Percentiles rank a stretch among this genome's conserved stretches.
Evolutionary conservation across 2,329 filamentous ascomycete genomes (phyloP).

Genomic region (Metarhizium anisopliae): DNA sequence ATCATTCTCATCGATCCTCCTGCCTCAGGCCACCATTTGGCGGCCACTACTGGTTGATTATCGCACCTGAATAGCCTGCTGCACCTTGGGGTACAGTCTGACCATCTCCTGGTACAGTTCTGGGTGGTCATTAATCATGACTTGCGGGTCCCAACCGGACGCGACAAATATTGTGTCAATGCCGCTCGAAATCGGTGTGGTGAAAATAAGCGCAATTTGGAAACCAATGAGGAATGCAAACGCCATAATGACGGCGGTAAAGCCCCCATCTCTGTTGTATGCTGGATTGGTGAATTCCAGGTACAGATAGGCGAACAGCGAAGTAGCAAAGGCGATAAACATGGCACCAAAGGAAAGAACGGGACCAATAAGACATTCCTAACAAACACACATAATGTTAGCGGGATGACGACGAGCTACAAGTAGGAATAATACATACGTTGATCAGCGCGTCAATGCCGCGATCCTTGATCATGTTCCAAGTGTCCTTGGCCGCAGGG

Average conservation of each 20-base stretch:
- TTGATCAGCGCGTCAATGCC: conserved; percentile 87
- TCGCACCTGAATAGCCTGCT: conserved; percentile 54
- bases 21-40: background rate
- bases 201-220: conserved; percentile 84
- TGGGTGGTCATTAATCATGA: conserved; percentile 70
- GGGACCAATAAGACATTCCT: conserved; percentile 70
- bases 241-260: conserved; percentile 70
- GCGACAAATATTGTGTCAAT: conserved; percentile 89
- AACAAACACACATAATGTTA: conserved; percentile 6
- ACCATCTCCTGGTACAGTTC: conserved; percentile 77
- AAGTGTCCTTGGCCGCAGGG: conserved; percentile 78
- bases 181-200: conserved; percentile 79
- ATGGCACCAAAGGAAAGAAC: conserved; percentile 69
- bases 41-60: background rate
- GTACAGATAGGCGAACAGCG: conserved; percentile 79
- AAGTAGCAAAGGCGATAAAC: conserved; percentile 76
- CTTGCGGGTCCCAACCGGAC: conserved; percentile 57
- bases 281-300: conserved; percentile 69
- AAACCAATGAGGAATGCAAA: conserved; percentile 85
- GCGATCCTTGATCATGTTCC: conserved; percentile 84
- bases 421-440: conserved; percentile 18
- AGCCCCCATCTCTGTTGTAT: conserved; percentile 62
- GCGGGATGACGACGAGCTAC: background rate
- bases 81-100: conserved; percentile 72
- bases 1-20: background rate